A percentile compares a stretch with the other conserved stretches of the same genome.
phyloP scores from a whole-genome alignment of 495 filamentous ascomycete genomes.

The Hyaloscypha bicolor region DNA sequence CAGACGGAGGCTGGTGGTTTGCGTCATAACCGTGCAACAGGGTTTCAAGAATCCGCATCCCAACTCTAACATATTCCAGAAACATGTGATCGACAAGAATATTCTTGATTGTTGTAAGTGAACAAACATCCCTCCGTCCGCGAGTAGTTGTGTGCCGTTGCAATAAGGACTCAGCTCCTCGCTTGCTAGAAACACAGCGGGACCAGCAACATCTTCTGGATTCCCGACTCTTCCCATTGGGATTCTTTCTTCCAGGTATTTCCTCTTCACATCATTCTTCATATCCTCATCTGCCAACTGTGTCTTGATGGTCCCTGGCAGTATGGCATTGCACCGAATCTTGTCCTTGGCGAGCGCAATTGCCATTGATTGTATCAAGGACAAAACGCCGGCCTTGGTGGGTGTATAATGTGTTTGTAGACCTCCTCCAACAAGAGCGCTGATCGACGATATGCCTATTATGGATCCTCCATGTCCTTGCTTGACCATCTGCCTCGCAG shows the following conservation, averaged over 20 bases:
- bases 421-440: slow-evolving; percentile 81
- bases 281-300: slow-evolving; percentile 87
- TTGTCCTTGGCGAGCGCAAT: slow-evolving; percentile 75
- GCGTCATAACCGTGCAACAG: background rate
- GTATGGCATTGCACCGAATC: slow-evolving; percentile 83
- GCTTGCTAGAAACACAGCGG: slow-evolving; percentile 85
- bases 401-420: slow-evolving; percentile 86
- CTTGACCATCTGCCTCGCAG: slow-evolving; percentile 73
- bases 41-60: background rate
- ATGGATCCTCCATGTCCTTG: slow-evolving; percentile 74
- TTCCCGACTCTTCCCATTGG: slow-evolving; percentile 74
- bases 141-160: slow-evolving; percentile 82
- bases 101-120: slow-evolving; percentile 48
- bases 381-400: slow-evolving; percentile 82
- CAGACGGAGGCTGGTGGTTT: background rate
- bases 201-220: slow-evolving; percentile 72
- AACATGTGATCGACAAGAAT: background rate
- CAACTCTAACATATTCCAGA: background rate
- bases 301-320: slow-evolving; percentile 84
- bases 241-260: slow-evolving; percentile 83
- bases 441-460: slow-evolving; percentile 80
- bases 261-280: slow-evolving; percentile 64
- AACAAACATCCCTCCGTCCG: slow-evolving; percentile 76
- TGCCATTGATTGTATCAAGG: slow-evolving; percentile 82
- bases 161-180: slow-evolving; percentile 76